phyloP scores from a whole-genome alignment of 805 yeast genomes.

The Clavispora phyllophila region DNA sequence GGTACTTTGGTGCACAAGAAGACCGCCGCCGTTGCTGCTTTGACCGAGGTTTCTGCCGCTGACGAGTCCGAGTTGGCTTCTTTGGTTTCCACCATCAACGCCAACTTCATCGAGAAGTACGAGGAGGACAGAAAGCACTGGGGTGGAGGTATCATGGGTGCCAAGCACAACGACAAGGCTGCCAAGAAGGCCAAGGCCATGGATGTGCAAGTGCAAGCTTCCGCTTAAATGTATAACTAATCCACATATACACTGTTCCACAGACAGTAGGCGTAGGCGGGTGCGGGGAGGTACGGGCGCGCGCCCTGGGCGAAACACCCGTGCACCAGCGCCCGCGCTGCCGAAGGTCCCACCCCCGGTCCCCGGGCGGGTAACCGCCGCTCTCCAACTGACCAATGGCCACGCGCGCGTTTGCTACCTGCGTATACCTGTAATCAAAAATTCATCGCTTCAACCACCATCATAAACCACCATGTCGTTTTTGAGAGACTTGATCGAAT shows the following conservation, averaged over 20 bases:
- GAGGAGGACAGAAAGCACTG: constrained; percentile 97
- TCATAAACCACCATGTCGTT: constrained; percentile 41
- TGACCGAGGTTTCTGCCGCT: constrained; percentile 91
- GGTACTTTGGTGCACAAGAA: constrained; percentile 97
- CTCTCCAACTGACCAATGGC: constrained; percentile 14
- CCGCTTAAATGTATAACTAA: constrained; percentile 3
- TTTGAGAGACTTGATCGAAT: constrained; percentile 72
- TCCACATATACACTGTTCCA: neutral
- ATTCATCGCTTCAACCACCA: constrained; percentile 4
- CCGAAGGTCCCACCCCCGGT: no score
- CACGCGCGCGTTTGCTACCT: constrained; percentile 16
- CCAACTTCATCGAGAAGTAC: constrained; percentile 90
- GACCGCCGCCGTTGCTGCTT: constrained; percentile 95
- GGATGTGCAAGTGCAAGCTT: constrained; percentile 22
- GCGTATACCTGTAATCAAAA: constrained; percentile 13
- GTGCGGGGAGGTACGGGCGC: neutral
- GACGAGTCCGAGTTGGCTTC: constrained; percentile 94
- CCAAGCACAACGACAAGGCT: constrained; percentile 82
- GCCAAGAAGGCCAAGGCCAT: constrained; percentile 69
- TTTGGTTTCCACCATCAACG: constrained; percentile 86
- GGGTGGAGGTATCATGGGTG: constrained; percentile 99
- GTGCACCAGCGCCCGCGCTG: constrained; percentile 3
- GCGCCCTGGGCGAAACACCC: constrained; percentile 4
- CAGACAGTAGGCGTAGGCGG: neutral
- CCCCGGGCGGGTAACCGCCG: constrained; percentile 3